phyloP scores from a whole-genome alignment of 2,329 filamentous ascomycete genomes.

The Phaeosphaeria sp. region DNA sequence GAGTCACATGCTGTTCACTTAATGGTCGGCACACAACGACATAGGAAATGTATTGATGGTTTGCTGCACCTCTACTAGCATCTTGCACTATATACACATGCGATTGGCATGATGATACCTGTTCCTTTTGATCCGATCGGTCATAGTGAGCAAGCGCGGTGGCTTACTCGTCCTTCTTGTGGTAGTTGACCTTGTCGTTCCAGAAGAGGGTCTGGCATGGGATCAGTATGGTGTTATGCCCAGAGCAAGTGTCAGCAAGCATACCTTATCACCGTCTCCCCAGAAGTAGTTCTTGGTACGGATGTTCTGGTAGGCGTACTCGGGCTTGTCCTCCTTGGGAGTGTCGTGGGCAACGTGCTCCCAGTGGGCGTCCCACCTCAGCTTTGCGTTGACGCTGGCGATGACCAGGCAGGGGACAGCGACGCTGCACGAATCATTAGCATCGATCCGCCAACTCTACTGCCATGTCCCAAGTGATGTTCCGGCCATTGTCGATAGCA shows the following conservation, averaged over 20 bases:
- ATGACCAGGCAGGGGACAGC: slow-evolving; percentile 76
- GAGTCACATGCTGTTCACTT: background rate
- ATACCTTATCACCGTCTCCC: slow-evolving; percentile 94
- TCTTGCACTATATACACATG: slow-evolving; percentile 34
- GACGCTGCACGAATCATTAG: slow-evolving; percentile 63
- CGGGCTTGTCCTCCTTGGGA: slow-evolving; percentile 85
- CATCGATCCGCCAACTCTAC: slow-evolving; percentile 6
- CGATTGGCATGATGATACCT: background rate
- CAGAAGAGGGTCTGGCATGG: slow-evolving; percentile 66
- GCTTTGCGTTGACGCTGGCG: slow-evolving; percentile 81
- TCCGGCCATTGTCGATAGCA: background rate
- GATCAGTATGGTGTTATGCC: slow-evolving; percentile 2
- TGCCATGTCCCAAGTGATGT: background rate
- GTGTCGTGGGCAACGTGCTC: slow-evolving; percentile 84
- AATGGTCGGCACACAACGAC: slow-evolving; percentile 16
- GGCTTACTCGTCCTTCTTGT: slow-evolving; percentile 78
- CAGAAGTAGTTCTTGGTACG: slow-evolving; percentile 94
- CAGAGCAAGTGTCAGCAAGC: slow-evolving; percentile 21
- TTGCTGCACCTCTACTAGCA: slow-evolving; percentile 25
- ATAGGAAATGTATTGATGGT: slow-evolving; percentile 44
- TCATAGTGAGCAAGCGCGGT: slow-evolving; percentile 8
- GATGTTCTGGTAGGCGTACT: slow-evolving; percentile 99
- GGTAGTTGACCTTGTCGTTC: slow-evolving; percentile 95
- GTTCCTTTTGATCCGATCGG: background rate
- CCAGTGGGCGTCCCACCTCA: slow-evolving; percentile 96